Evolutionary conservation across 2,329 filamentous ascomycete genomes (phyloP).

Genomic region (Claviceps digitariae): DNA sequence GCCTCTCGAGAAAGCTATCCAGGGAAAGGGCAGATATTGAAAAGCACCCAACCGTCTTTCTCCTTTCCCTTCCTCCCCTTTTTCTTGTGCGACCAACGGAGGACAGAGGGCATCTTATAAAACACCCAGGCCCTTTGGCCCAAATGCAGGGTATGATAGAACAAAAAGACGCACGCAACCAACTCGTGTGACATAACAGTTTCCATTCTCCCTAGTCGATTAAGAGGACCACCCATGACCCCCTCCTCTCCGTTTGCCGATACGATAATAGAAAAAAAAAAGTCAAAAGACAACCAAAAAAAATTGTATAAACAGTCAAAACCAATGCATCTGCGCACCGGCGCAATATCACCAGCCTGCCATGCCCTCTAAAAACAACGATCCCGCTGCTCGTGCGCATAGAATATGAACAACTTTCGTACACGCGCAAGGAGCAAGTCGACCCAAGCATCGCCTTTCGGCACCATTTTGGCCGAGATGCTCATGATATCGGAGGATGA

Average conservation of each 20-base stretch:
- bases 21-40: background rate
- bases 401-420: constrained; percentile 4
- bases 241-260: constrained; percentile 19
- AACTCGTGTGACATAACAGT: constrained; percentile 5
- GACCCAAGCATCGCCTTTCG: constrained; percentile 20
- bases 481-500: constrained; percentile 23
- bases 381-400: constrained; percentile 13
- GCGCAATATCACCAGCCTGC: constrained; percentile 21
- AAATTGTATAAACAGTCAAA: constrained; percentile 12
- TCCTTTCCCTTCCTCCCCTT: too few relatives aligned
- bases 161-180: constrained; percentile 5
- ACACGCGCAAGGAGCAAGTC: constrained; percentile 9
- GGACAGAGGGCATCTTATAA: background rate
- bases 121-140: constrained; percentile 2
- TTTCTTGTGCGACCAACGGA: background rate
- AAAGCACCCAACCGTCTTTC: background rate
- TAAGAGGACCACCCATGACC: constrained; percentile 6
- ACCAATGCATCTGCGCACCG: constrained; percentile 21
- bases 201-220: constrained; percentile 7
- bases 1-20: too few relatives aligned
- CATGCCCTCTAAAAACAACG: constrained; percentile 12
- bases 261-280: constrained; percentile 6
- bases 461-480: constrained; percentile 23
- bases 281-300: constrained; percentile 11
- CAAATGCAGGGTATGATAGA: constrained; percentile 4